These are phyloP conservation scores for Colletotrichum orchidophilum DNA, from an alignment of 2,329 filamentous ascomycete genomes.

Conservation along the genomic window DNA sequence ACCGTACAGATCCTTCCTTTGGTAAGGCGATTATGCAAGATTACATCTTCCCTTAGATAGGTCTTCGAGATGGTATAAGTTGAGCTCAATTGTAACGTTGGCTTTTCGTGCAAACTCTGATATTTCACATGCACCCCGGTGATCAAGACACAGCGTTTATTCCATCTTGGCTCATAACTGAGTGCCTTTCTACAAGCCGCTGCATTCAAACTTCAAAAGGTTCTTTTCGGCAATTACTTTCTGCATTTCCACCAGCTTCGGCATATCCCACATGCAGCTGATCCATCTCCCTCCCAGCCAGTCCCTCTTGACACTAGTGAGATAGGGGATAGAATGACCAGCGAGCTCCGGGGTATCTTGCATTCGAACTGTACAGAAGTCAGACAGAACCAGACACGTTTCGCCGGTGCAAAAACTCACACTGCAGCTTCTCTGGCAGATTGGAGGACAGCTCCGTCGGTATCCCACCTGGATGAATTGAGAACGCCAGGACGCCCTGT, in stretches of 20 bases:
- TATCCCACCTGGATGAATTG: conserved; percentile 50
- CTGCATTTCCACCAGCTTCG: conserved; percentile 19
- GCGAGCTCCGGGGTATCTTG: conserved; percentile 32
- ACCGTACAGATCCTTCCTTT: neutral
- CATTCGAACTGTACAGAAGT: conserved; percentile 21
- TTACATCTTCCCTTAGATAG: too few species aligned
- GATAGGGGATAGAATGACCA: conserved; percentile 26
- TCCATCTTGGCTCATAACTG: neutral
- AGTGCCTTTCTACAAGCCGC: neutral
- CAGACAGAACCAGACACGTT: neutral
- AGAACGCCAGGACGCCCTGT: conserved; percentile 52
- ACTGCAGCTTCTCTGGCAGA: conserved; percentile 28
- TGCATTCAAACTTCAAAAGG: conserved; percentile 30
- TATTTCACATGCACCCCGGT: too few species aligned
- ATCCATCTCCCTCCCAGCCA: conserved; percentile 32
- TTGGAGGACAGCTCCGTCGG: conserved; percentile 44
- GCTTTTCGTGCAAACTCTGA: too few species aligned
- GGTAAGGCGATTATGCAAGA: too few species aligned
- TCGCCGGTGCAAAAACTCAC: neutral
- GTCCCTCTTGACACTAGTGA: conserved; percentile 24
- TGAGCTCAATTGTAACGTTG: too few species aligned
- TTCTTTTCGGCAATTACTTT: conserved; percentile 16
- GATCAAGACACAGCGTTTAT: neutral
- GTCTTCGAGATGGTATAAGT: too few species aligned
- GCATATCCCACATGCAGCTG: conserved; percentile 35